A percentile compares a stretch with the other conserved stretches of the same genome.
These are phyloP conservation scores for Alternaria metachromatica DNA, from an alignment of 2,329 filamentous ascomycete genomes.

Conservation along the genomic window DNA sequence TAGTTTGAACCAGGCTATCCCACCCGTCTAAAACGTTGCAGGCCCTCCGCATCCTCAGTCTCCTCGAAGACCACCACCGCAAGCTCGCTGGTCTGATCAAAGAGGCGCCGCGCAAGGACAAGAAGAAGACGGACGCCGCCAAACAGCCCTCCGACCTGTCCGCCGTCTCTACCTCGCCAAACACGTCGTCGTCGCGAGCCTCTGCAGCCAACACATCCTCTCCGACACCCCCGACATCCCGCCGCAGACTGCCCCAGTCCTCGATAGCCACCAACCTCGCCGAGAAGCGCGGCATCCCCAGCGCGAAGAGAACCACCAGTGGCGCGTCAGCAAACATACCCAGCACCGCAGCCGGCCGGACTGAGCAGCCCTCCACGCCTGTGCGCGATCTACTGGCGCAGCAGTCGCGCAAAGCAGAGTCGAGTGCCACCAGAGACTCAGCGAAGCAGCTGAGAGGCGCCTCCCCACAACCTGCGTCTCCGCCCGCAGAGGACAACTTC, in stretches of 20 bases:
- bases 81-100: slow-evolving; percentile 82
- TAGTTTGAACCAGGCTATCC: slow-evolving; percentile 22
- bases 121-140: slow-evolving; percentile 20
- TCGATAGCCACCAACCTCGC: slow-evolving; percentile 90
- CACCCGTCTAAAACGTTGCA: slow-evolving; percentile 45
- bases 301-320: slow-evolving; percentile 64
- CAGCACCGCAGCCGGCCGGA: slow-evolving; percentile 68
- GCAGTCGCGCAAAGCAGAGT: slow-evolving; percentile 38
- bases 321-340: slow-evolving; percentile 77
- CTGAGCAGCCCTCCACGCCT: slow-evolving; percentile 38
- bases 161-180: slow-evolving; percentile 18
- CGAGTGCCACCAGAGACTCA: slow-evolving; percentile 20
- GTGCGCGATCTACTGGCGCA: slow-evolving; percentile 43
- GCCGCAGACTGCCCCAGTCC: slow-evolving; percentile 66
- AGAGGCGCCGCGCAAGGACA: slow-evolving; percentile 58
- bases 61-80: slow-evolving; percentile 88
- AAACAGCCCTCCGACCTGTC: slow-evolving; percentile 18
- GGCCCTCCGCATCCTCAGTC: slow-evolving; percentile 80
- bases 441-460: slow-evolving; percentile 20
- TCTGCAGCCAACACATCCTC: slow-evolving; percentile 48
- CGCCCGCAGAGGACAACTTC: slow-evolving; percentile 75
- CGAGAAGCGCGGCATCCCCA: slow-evolving; percentile 78
- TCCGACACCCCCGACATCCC: slow-evolving; percentile 41
- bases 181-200: slow-evolving; percentile 28
- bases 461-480: slow-evolving; percentile 21